Evolutionary conservation across 371 early-diverging fungal genomes (phyloP), one percentile per base, ranked within the genome.

Genomic region (Coemansia sp.): DNA sequence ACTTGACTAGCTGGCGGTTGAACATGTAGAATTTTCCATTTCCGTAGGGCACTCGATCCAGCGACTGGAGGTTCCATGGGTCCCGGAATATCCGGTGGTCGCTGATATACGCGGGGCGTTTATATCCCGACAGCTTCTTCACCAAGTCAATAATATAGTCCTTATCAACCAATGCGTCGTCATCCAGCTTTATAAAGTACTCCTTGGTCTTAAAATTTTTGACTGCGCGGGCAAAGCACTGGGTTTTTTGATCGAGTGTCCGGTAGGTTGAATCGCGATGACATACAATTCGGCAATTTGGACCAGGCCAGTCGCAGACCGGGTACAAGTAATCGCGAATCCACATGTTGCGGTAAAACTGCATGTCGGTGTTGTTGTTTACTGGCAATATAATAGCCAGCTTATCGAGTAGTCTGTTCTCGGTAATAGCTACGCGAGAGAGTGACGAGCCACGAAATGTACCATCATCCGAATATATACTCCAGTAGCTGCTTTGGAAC

Each of bases 11-110:
- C 35, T 33, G 62, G 1, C 62, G 61, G 50, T 67, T 67, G 31
- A 67, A 67, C 68, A 67, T 67, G 63, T 67, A 67, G 39, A 67
- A 67, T 34, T 67, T 67, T 20, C 68, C 68, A 31, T 67, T 67
- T n/a, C 68, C 68, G 11, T 62, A 61, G 47, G 55, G 47, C 26
- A 41, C 55, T 3, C 48, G 54, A 11, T 61, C 39, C 6, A 67
- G 5, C 53, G 49, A 48, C 1, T 9, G 20, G 41, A 30, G 16
- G 51, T 67, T 57, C 2, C 16, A 5, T 4, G 14, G 3, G 45
- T 67, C 68, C 6, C 55, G 6, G 30, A 52, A 45, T 1, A 52
- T 39, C 16, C 61, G 50, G 43, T 62, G 49, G 49, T 67, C 57
- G 55, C 68, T 67, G 40, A 67, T 67, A 14, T 57, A 62, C 12